phyloP scores from a whole-genome alignment of 345 rosid genomes.

The Boechera retrofracta region DNA sequence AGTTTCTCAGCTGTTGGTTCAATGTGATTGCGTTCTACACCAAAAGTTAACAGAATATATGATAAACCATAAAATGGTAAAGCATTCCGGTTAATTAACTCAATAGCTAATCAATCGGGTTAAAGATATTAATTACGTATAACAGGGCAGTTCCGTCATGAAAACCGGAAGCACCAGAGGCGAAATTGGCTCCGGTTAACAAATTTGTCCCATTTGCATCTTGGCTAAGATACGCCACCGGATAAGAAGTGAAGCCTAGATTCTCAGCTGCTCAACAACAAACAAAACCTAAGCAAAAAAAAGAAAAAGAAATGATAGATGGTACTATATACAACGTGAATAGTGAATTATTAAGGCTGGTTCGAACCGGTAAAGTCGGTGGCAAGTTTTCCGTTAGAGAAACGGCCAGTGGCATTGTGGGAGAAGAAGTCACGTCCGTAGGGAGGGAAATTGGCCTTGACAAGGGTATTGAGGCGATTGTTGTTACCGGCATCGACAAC shows the following conservation, averaged over 20 bases:
- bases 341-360: slow-evolving; percentile 10
- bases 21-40: slow-evolving; percentile 68
- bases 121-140: slow-evolving; percentile 53
- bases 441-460: slow-evolving; percentile 61
- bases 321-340: neutral
- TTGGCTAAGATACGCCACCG: slow-evolving; percentile 68
- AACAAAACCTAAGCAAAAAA: neutral
- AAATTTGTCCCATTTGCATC: slow-evolving; percentile 63
- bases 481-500: slow-evolving; percentile 67
- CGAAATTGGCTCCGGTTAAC: slow-evolving; percentile 84
- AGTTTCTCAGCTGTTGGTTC: slow-evolving; percentile 67
- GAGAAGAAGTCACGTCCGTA: slow-evolving; percentile 68
- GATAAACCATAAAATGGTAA: neutral
- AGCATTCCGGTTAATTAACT: neutral
- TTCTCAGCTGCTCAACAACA: slow-evolving; percentile 65
- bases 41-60: neutral
- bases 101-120: neutral
- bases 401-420: slow-evolving; percentile 71
- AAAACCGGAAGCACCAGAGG: slow-evolving; percentile 88
- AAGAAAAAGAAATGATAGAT: neutral
- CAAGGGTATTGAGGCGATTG: slow-evolving; percentile 52
- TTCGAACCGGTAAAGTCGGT: slow-evolving; percentile 49
- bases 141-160: slow-evolving; percentile 67
- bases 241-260: slow-evolving; percentile 82
- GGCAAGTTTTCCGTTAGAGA: slow-evolving; percentile 61